Conservation (phyloP, 2,329 filamentous ascomycete genomes). For the Epicoccum nigrum region DNA sequence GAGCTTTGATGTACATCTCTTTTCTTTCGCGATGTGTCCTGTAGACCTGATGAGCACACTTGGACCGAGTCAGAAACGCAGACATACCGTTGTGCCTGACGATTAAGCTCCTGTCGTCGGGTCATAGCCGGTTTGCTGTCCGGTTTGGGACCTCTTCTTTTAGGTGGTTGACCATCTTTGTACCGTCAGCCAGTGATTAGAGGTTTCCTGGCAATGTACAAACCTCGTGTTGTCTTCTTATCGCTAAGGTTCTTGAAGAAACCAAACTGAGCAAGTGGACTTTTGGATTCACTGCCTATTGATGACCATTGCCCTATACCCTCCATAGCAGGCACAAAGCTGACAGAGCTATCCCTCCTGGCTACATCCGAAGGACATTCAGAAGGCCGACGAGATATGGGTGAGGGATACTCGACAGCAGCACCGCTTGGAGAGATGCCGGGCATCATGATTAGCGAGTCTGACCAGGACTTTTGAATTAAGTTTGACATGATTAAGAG, state of each 20-base stretch:
- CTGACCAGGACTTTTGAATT: constrained; percentile 44
- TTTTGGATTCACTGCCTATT: constrained; percentile 46
- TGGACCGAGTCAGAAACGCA: neutral
- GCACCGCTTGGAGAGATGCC: constrained; percentile 44
- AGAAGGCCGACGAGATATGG: constrained; percentile 41
- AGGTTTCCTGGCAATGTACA: constrained; percentile 18
- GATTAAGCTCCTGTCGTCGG: constrained; percentile 88
- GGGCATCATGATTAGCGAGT: constrained; percentile 46
- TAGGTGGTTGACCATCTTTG: constrained; percentile 81
- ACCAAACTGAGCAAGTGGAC: constrained; percentile 46
- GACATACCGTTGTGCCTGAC: constrained; percentile 89
- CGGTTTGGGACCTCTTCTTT: constrained; percentile 91
- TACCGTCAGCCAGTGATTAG: constrained; percentile 6
- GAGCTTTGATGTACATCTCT: constrained; percentile 91
- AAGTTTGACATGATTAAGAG: constrained; percentile 18
- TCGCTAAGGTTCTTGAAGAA: constrained; percentile 71
- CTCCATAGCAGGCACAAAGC: constrained; percentile 47
- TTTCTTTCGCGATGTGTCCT: constrained; percentile 97
- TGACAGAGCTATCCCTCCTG: constrained; percentile 43
- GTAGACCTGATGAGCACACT: constrained; percentile 23
- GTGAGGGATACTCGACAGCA: constrained; percentile 44
- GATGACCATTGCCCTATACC: constrained; percentile 46
- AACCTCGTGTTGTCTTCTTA: constrained; percentile 80
- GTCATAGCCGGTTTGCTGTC: constrained; percentile 95
- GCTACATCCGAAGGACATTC: constrained; percentile 41